Evolutionary conservation across 2,329 filamentous ascomycete genomes (phyloP).

Genomic region (Claviceps lovelessii): DNA sequence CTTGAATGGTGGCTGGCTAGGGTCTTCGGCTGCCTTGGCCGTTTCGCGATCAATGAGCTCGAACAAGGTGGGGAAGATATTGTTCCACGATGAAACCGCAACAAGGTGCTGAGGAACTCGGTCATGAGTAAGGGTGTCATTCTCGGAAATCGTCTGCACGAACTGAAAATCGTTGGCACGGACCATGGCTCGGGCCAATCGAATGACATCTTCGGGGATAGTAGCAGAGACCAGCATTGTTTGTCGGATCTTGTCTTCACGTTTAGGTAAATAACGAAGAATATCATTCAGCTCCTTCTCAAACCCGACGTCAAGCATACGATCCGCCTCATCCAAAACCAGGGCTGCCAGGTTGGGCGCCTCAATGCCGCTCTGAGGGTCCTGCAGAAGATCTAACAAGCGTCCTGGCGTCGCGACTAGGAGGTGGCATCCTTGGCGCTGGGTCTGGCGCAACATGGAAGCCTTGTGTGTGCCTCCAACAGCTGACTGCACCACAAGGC

Average conservation of each 20-base stretch:
- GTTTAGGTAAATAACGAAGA: slow-evolving; percentile 45
- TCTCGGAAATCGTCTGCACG: slow-evolving; percentile 69
- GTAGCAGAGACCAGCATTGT: slow-evolving; percentile 94
- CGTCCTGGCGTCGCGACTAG: slow-evolving; percentile 84
- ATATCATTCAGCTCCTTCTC: slow-evolving; percentile 51
- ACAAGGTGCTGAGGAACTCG: slow-evolving; percentile 70
- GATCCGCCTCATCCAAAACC: slow-evolving; percentile 92
- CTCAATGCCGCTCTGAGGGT: slow-evolving; percentile 45
- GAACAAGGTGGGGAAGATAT: slow-evolving; percentile 60
- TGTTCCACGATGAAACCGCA: slow-evolving; percentile 52
- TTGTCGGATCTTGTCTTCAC: slow-evolving; percentile 54
- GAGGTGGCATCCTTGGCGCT: slow-evolving; percentile 67
- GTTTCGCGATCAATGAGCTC: slow-evolving; percentile 56
- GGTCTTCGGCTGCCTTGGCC: slow-evolving; percentile 26
- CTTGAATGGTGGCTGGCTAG: slow-evolving; percentile 57
- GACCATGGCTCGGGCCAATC: slow-evolving; percentile 63
- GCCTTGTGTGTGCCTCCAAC: slow-evolving; percentile 81
- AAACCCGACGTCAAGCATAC: slow-evolving; percentile 94
- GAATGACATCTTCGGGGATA: slow-evolving; percentile 68
- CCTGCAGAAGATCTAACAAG: slow-evolving; percentile 64
- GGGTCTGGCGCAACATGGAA: slow-evolving; percentile 51
- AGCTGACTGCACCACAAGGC: slow-evolving; percentile 56
- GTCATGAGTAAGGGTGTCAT: slow-evolving; percentile 76
- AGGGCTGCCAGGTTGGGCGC: slow-evolving; percentile 79
- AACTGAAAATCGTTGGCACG: slow-evolving; percentile 71